A percentile compares a stretch with the other conserved stretches of the same genome.
Conservation (phyloP, 2,329 filamentous ascomycete genomes). For the Pestalotiopsis sp. region DNA sequence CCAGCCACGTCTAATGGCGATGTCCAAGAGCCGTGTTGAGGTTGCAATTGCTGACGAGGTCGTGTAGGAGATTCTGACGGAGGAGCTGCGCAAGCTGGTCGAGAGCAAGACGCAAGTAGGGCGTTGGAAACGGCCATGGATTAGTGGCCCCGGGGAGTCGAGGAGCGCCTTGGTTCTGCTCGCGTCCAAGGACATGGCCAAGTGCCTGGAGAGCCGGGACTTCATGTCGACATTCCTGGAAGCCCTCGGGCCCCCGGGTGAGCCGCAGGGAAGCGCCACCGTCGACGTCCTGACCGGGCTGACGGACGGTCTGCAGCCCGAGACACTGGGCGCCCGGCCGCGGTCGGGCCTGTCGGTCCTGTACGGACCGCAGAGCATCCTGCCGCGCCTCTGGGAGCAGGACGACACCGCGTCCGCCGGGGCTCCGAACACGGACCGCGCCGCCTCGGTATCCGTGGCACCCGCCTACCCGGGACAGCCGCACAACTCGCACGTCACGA, state of each 20-base stretch:
- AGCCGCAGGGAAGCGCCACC: constrained; percentile 15
- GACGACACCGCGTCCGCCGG: constrained; percentile 17
- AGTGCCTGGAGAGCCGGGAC: constrained; percentile 45
- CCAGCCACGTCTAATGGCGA: background rate
- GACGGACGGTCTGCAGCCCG: constrained; percentile 55
- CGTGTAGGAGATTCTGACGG: background rate
- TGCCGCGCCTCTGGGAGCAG: constrained; percentile 49
- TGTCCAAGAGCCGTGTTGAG: too few species aligned
- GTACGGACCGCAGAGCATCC: constrained; percentile 42
- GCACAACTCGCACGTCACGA: constrained; percentile 37
- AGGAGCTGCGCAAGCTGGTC: background rate
- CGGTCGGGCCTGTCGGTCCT: constrained; percentile 54
- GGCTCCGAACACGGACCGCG: constrained; percentile 27
- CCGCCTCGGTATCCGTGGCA: constrained; percentile 15
- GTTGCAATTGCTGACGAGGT: too few species aligned
- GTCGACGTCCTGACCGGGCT: constrained; percentile 54
- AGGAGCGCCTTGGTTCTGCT: constrained; percentile 46
- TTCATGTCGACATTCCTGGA: constrained; percentile 41
- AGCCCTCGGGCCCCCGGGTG: constrained; percentile 19
- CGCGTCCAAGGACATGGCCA: constrained; percentile 50
- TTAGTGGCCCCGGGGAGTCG: background rate
- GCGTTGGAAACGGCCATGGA: background rate
- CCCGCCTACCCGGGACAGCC: background rate
- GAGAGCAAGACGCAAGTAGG: background rate
- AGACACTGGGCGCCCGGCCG: constrained; percentile 30